Evolutionary conservation across 2,329 filamentous ascomycete genomes (phyloP).

Genomic region (Phialophora tarda): DNA sequence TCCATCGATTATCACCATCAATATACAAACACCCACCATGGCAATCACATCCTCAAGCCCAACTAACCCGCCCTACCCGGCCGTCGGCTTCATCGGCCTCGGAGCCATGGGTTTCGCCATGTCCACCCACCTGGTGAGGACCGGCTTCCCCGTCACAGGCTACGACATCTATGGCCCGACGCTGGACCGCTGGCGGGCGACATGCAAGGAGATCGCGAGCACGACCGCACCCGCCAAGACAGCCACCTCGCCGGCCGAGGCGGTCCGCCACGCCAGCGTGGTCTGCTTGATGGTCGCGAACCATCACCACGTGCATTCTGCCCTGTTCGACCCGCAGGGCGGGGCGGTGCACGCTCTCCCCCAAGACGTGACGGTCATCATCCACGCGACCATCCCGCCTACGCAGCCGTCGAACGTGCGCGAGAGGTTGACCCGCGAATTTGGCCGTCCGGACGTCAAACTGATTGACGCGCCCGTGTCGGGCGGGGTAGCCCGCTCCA

Average conservation of each 20-base stretch:
- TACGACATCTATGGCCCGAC: conserved; percentile 74
- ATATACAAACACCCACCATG: background rate
- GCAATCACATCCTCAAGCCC: conserved; percentile 4
- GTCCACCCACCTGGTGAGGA: conserved; percentile 73
- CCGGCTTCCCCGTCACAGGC: conserved; percentile 70
- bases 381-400: conserved; percentile 74
- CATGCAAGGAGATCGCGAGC: conserved; percentile 65
- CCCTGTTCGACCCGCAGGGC: conserved; percentile 64
- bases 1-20: no score
- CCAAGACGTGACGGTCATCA: conserved; percentile 64
- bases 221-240: conserved; percentile 62
- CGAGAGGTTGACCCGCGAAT: conserved; percentile 57
- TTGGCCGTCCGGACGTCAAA: conserved; percentile 65
- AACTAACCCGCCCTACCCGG: conserved; percentile 47
- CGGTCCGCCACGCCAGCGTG: conserved; percentile 52
- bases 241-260: conserved; percentile 64
- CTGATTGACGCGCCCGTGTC: conserved; percentile 76
- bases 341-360: conserved; percentile 59
- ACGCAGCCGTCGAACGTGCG: conserved; percentile 68
- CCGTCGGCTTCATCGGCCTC: conserved; percentile 73
- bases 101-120: conserved; percentile 84
- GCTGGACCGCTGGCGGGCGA: conserved; percentile 67
- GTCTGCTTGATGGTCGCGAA: conserved; percentile 73
- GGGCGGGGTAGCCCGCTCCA: conserved; percentile 70
- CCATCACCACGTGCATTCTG: conserved; percentile 68